phyloP scores from a whole-genome alignment of 805 yeast species.

The Ogataea wickerhamii region DNA sequence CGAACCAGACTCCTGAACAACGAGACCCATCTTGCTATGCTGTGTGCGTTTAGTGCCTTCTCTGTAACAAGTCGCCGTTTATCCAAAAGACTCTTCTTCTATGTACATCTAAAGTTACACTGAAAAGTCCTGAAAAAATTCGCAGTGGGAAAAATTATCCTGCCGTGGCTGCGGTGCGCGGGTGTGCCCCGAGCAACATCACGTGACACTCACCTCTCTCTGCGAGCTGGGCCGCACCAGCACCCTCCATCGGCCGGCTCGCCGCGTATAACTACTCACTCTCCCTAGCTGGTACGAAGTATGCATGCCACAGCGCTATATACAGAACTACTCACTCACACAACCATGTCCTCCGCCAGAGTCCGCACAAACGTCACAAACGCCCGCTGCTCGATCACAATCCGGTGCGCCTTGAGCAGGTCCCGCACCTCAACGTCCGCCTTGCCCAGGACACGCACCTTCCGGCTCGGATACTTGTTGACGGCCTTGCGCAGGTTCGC shows the following conservation, averaged over 20 bases:
- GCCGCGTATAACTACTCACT: too few relatives aligned
- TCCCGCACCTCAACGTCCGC: conserved; percentile 84
- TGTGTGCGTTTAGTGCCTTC: too few relatives aligned
- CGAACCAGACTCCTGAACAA: conserved; percentile 98
- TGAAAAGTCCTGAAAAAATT: too few relatives aligned
- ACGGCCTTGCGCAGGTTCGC: conserved; percentile 60
- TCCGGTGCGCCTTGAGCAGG: conserved; percentile 70
- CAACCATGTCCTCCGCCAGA: conserved; percentile 23
- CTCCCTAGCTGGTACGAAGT: too few relatives aligned
- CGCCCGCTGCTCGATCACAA: conserved; percentile 70
- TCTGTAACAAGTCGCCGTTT: too few relatives aligned
- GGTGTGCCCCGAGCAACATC: conserved; percentile 2
- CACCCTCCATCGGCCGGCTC: too few relatives aligned
- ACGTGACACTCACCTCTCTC: conserved; percentile 7
- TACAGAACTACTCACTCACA: too few relatives aligned
- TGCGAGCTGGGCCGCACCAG: too few relatives aligned
- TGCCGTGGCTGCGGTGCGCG: conserved; percentile 3
- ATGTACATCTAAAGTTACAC: too few relatives aligned
- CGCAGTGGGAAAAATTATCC: too few relatives aligned
- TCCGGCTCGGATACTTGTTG: conserved; percentile 42
- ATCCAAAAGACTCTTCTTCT: too few relatives aligned
- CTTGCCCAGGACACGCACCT: conserved; percentile 63
- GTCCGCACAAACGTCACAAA: conserved; percentile 50
- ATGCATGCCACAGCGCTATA: too few relatives aligned
- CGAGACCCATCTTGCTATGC: conserved; percentile 37